Base-by-base conservation (phyloP, 768 basidiomycete species). In the Amanita inopinata region DNA sequence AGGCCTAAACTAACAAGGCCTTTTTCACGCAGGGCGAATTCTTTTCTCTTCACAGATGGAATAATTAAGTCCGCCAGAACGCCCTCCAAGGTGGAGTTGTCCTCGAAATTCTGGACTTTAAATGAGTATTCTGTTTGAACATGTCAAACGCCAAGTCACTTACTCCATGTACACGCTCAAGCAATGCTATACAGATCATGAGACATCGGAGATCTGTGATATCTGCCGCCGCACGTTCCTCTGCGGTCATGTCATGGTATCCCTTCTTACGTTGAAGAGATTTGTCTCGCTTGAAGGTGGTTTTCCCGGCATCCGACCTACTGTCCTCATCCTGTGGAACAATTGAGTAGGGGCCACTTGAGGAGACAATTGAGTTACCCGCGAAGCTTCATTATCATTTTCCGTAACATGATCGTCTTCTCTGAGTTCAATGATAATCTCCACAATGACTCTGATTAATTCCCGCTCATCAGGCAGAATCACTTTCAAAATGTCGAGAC, bases 81-180 rank as follows among this genome's bases (percentile, higher is more conserved):
- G 50, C 78, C 85, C 42, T 81, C 78, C 8, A 92, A 57, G 0
- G 80, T 83, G 1, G 81, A 70, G 50, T 85, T 83, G 65, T 56
- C 76, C 34, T 86, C 72, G 24, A 89, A 64, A 3, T 78, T 84
- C 61, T 83, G 60, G 35, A 14, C 45, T 27, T 30, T 28, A 22
- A 30, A 11, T 17, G 24, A 40, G 20, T n/a, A 9, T n/a, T 45
- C 32, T 33, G 20, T 14, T 33, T 15, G 20, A 24, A 11, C 15
- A 14, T 19, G 31, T 40, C 22, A 44, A 5, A 24, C 9, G 28
- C 9, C 28, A 31, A 31, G n/a, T 31, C 28, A 31, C 84, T 27
- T 46, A 92, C 91, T 14, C 84, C 73, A 50, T 90, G 81, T 11
- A 93, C 85, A 5, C 88, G 74, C 63, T 92, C 88, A 4, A 94